Percentiles rank a stretch among this genome's conserved stretches.
Evolutionary conservation across 2,329 filamentous ascomycete species (phyloP).

Genomic region (Clarireedia sp.): DNA sequence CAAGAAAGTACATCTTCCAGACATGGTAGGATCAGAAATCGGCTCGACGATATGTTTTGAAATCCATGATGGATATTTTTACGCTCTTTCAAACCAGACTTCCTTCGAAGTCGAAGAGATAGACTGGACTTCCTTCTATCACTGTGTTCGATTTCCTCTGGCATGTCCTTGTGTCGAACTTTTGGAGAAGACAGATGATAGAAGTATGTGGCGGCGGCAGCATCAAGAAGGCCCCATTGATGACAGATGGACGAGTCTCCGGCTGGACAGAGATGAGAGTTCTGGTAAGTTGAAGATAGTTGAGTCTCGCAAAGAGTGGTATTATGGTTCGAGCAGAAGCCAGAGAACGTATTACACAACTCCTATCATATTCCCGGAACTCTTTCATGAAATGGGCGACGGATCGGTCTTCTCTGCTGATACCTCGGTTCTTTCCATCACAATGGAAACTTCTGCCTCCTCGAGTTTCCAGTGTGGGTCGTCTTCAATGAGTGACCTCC

Average conservation of each 20-base stretch:
- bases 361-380: conserved; percentile 37
- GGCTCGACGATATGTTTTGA: conserved; percentile 65
- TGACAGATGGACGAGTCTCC: conserved; percentile 63
- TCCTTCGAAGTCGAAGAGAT: conserved; percentile 54
- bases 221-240: conserved; percentile 65
- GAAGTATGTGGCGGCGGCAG: conserved; percentile 54
- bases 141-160: conserved; percentile 56
- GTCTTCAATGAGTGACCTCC: background rate
- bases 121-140: conserved; percentile 63
- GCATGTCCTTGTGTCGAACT: conserved; percentile 33
- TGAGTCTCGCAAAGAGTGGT: conserved; percentile 64
- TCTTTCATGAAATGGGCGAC: conserved; percentile 7
- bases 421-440: background rate
- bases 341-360: conserved; percentile 59
- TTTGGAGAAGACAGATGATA: conserved; percentile 37
- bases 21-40: conserved; percentile 56
- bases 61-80: conserved; percentile 57
- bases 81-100: conserved; percentile 60
- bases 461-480: background rate
- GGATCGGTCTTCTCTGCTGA: conserved; percentile 1
- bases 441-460: background rate
- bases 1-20: conserved; percentile 43
- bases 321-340: conserved; percentile 45
- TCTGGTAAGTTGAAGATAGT: conserved; percentile 53
- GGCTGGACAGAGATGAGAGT: conserved; percentile 50